A percentile compares a stretch with the other conserved stretches of the same genome.
Evolutionary conservation across 768 basidiomycete species (phyloP).

Genomic region (Auriculariales sp.): DNA sequence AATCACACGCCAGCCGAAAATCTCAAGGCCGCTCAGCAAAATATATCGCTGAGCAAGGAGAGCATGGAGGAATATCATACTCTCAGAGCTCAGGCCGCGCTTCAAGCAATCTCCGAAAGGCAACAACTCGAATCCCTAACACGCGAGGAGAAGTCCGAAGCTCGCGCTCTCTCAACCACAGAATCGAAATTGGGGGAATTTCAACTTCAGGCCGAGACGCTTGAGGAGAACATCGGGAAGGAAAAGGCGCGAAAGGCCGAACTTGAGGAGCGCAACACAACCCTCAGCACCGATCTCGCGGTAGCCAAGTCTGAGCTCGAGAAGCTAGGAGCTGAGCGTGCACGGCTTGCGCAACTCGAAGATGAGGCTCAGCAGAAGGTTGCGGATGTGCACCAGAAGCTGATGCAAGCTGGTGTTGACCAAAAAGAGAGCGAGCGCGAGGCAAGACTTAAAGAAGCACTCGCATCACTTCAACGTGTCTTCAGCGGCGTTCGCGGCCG

Average conservation of each 20-base stretch:
- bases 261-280: conserved; percentile 47
- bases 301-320: conserved; percentile 64
- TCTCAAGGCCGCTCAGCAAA: conserved; percentile 53
- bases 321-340: conserved; percentile 72
- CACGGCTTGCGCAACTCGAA: conserved; percentile 75
- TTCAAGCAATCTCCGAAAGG: conserved; percentile 74
- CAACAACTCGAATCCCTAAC: conserved; percentile 68
- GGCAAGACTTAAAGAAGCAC: conserved; percentile 67
- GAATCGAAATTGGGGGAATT: conserved; percentile 57
- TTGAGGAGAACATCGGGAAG: conserved; percentile 35
- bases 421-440: conserved; percentile 78
- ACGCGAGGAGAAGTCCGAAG: conserved; percentile 67
- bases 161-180: conserved; percentile 47
- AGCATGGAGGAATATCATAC: conserved; percentile 77
- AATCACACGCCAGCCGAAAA: conserved; percentile 43
- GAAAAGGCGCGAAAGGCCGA: conserved; percentile 41
- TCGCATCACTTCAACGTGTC: conserved; percentile 69
- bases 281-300: conserved; percentile 45
- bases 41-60: conserved; percentile 66
- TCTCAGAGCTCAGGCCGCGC: conserved; percentile 69
- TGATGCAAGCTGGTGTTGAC: conserved; percentile 84
- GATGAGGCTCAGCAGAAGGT: conserved; percentile 88
- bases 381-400: conserved; percentile 61
- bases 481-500: conserved; percentile 93
- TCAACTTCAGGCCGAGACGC: conserved; percentile 38